Evolutionary conservation across 805 yeast species (phyloP), one percentile per base, ranked within the genome.

Genomic region (Wickerhamomyces xylosicus): DNA sequence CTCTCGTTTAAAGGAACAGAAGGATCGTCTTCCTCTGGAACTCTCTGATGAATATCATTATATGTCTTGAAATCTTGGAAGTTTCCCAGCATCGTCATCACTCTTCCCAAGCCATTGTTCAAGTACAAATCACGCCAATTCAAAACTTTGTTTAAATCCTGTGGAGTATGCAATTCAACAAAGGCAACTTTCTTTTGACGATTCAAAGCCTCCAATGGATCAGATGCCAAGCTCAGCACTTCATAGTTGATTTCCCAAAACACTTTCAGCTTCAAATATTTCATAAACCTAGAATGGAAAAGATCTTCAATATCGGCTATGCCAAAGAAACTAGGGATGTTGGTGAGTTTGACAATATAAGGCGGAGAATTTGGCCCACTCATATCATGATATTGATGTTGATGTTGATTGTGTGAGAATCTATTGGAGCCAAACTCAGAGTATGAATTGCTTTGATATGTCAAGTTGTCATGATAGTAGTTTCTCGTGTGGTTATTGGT

Each of bases 71-170:
- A 49, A 29, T 54, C 54, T 13, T 43, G 46, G 33, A 54, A 54
- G 34, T 52, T 45, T 4, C 58, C 53, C 47, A 46, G 32, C 45
- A 43, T 41, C 33, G 54, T 31, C 41, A 45, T 43, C 31, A 63
- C 48, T 41, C 59, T 63, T 17, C 62, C 62, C 45, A 54, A 40
- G 27, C 62, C 66, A 34, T 61, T 50, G 3, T 57, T 58, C 7
- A 75, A 64, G 48, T 62, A 68, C 27, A 80, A 57, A 50, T 79
- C 86, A 36, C 60, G 70, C 77, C 85, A 77, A 52, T 75, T 79
- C 39, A 77, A 54, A 22, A 72, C 81, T 46, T 74, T 77, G 34
- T 66, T 66, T 49, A 79, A 61, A 31, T 77, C 79, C 9, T 63
- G 61, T n/a, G 63, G 58, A 7, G 70, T 57, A n/a, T 56, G 52